A percentile compares a stretch with the other conserved stretches of the same genome.
These are phyloP conservation scores for Tilletiopsis washingtonensis DNA, from an alignment of 1,284 basidiomycete species.

Conservation along the genomic window DNA sequence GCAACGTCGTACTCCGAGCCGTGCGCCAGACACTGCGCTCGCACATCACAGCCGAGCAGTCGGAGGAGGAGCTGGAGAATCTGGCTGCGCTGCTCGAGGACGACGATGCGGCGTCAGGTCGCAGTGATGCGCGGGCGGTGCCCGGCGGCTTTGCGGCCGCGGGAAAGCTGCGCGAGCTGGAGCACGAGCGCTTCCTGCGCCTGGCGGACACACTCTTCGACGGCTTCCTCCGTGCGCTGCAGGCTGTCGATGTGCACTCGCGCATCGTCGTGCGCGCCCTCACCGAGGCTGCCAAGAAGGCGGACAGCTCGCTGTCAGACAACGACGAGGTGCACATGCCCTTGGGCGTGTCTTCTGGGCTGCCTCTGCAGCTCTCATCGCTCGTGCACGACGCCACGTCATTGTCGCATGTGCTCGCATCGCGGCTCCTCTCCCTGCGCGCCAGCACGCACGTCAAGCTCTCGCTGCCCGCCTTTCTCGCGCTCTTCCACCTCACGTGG, in stretches of 20 bases:
- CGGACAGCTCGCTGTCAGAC: not conserved
- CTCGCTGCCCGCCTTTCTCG: slow-evolving; percentile 65
- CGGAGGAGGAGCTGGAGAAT: slow-evolving; percentile 32
- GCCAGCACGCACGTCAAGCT: slow-evolving; percentile 61
- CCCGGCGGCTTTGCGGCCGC: slow-evolving; percentile 5
- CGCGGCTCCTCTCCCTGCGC: slow-evolving; percentile 68
- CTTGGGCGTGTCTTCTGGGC: slow-evolving; percentile 41
- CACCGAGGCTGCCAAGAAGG: slow-evolving; percentile 49
- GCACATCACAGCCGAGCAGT: slow-evolving; percentile 8
- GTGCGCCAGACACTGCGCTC: slow-evolving; percentile 54
- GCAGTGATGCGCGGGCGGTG: slow-evolving; percentile 1
- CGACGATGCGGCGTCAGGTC: slow-evolving; percentile 7
- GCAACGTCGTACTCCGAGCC: slow-evolving; percentile 64
- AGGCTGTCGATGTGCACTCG: slow-evolving; percentile 63
- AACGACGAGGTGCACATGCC: slow-evolving; percentile 15
- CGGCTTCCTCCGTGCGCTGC: slow-evolving; percentile 62
- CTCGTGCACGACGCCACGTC: slow-evolving; percentile 72
- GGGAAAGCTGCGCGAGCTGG: slow-evolving; percentile 60
- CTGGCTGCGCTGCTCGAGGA: slow-evolving; percentile 35
- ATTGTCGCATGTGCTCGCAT: slow-evolving; percentile 69
- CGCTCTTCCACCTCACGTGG: slow-evolving; percentile 78
- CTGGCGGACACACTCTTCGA: slow-evolving; percentile 61
- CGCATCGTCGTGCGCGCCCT: slow-evolving; percentile 59
- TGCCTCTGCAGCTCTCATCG: slow-evolving; percentile 56
- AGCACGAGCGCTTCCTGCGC: slow-evolving; percentile 62